A percentile compares a stretch with the other conserved stretches of the same genome.
These are phyloP conservation scores for Ophiostoma sp. DNA, from an alignment of 2,329 filamentous ascomycete species.

Conservation along the genomic window DNA sequence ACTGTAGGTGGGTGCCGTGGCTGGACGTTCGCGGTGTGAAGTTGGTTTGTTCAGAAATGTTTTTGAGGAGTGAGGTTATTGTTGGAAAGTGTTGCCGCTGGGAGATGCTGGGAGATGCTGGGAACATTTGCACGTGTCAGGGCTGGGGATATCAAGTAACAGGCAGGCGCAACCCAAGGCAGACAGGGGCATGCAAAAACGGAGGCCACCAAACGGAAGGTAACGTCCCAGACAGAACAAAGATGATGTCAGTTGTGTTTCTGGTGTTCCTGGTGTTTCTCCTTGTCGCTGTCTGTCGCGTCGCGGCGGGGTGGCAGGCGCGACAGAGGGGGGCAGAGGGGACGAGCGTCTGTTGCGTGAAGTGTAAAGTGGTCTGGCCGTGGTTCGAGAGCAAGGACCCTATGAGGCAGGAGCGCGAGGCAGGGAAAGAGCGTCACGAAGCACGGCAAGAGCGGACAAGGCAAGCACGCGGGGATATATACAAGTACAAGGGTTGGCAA, in stretches of 20 bases:
- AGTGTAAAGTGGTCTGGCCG: not conserved
- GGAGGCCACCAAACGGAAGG: not conserved
- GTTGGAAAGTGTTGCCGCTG: not conserved
- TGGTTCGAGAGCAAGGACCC: not conserved
- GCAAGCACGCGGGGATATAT: constrained; percentile 14
- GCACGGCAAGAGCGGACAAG: not conserved
- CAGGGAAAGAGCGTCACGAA: not conserved
- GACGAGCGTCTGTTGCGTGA: not conserved
- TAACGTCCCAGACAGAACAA: not conserved
- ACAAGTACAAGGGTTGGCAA: not conserved
- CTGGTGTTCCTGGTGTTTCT: not conserved
- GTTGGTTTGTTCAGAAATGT: not conserved
- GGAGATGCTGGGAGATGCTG: not conserved
- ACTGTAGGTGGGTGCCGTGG: not conserved
- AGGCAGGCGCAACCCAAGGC: not conserved
- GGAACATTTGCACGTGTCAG: not conserved
- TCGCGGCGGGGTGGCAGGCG: not conserved
- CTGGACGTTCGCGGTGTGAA: not conserved
- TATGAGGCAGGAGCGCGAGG: not conserved
- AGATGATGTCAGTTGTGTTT: constrained; percentile 10
- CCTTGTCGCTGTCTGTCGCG: not conserved
- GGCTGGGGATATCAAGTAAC: too few relatives aligned
- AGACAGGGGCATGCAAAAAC: not conserved
- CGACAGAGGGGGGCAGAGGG: not conserved
- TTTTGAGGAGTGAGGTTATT: not conserved